Base-by-base conservation (phyloP, 768 basidiomycete species). In the Scleroderma citrinum region DNA sequence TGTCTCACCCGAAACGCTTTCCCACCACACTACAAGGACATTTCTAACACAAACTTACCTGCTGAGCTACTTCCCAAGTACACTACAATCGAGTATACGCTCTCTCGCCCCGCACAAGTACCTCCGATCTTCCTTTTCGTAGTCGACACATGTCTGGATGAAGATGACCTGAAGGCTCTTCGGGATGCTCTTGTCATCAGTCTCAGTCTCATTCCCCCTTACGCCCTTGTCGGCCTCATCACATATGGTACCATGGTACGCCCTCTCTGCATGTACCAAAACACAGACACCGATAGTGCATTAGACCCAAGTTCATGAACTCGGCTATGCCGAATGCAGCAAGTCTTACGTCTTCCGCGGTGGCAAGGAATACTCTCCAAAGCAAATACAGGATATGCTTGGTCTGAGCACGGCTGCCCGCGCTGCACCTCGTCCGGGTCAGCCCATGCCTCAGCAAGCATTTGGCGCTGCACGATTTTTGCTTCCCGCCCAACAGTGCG, bases 11-110 rank as follows among this genome's bases (percentile, higher is more conserved):
- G 96, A 51, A 99, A 98, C 66, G 82, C 94, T 2, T 97, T 99
- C 73, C 96, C 96, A 5, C 89, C 91, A 0, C 95, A 99, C 68
- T 99, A 99, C 78, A 95, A 96, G 71, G 95, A 98, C 65, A 95
- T 99, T 56, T 92, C 93, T 41, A 87, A 87, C 69, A 94, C 89
- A 56, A 98, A 98, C 69, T 80, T 98, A 17, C 96, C 96, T 44
- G 87, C 93, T 13, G 96, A 99, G 66, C 79, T 99, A 26, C 70
- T 98, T 34, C 93, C 95, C 62, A 94, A 96, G 71, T 98, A 97
- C 76, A 98, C 96, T 29, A 99, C 96, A 7, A 96, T 99, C 70
- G 96, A 99, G 71, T 99, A 99, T 73, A 98, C 95, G n/a, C 86
- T 98, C 41, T 77, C 87, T 21, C 82, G 95, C 53, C 85, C 91